Base-by-base conservation (phyloP, 2,329 filamentous ascomycete species). In the Clonostachys byssicola region DNA sequence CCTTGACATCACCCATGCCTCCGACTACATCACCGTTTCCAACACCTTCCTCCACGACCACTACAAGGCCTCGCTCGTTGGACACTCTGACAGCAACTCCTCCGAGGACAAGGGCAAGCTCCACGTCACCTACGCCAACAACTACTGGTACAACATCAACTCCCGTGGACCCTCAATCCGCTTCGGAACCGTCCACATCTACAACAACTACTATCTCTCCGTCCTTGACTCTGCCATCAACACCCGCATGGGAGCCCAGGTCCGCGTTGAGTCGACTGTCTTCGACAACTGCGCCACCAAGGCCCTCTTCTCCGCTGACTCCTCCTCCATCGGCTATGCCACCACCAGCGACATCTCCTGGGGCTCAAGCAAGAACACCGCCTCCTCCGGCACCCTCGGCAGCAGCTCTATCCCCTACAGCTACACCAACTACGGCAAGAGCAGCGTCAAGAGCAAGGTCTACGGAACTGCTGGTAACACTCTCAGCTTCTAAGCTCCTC, bases 41-140 rank as follows among this genome's bases (percentile, higher is more conserved):
- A 72, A 70, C 66, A 75, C 74, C 58, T 73, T 72, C 52, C 73
- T 74, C 63, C 72, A 75, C 50, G 66, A 73, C 51, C 69, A 73
- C 58, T 74, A 69, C 66, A 75, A 73, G 53, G 66, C 66, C 2
- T 73, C 70, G 3, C 64, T 74, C 1, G 55, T 74, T 5, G 72
- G 71, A 8, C 73, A 72, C 57, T 60, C 62, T 35, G 62, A 63
- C 39, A 51, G 52, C 2, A 60, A 72, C 45, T 65, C 70, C 17
- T n/a, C 36, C 36, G 14, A n/a, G 36, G 72, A 73, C 54, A 61
- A 50, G 3, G 71, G 71, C 6, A 61, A 71, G 44, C 63, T 77
- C 7, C 72, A 72, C 54, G 54, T 77, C 47, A 74, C 70, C 1
- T 76, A 75, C 51, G 72, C 76, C 54, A 71, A 77, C 56, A 77